Percentiles rank a stretch among this genome's conserved stretches.
Evolutionary conservation across 2,329 filamentous ascomycete species (phyloP).

Genomic region (Elsinoe fawcettii): DNA sequence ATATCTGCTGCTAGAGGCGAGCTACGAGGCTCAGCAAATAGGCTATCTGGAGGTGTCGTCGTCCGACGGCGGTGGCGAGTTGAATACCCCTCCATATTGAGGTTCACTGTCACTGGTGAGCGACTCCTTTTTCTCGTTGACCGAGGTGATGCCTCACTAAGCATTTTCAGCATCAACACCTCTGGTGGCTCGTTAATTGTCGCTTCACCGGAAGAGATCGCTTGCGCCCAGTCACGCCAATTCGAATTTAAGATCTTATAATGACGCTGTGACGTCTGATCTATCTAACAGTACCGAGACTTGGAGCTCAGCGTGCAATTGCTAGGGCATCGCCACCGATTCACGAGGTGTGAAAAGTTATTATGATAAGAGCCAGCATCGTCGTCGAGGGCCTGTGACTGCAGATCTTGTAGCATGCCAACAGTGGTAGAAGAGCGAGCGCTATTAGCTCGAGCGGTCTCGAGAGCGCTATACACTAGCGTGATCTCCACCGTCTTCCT

Average conservation of each 20-base stretch:
- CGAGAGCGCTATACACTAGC: background rate
- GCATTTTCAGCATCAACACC: background rate
- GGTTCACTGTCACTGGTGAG: background rate
- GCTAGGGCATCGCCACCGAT: background rate
- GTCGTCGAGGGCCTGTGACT: background rate
- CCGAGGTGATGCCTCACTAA: background rate
- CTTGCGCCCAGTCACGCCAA: background rate
- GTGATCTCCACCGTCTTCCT: background rate
- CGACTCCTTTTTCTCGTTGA: background rate
- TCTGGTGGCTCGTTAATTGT: background rate
- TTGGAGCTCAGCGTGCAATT: background rate
- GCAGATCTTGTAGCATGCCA: background rate
- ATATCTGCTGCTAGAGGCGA: too few relatives aligned
- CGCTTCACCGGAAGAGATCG: background rate
- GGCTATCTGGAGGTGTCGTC: background rate
- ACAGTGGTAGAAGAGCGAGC: background rate
- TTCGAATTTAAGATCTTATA: background rate
- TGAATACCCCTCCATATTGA: background rate
- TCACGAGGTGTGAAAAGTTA: background rate
- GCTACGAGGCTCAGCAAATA: too few relatives aligned
- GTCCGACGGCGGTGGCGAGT: background rate
- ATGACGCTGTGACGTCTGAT: background rate
- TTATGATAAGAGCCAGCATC: background rate
- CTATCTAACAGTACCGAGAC: background rate
- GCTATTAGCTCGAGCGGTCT: background rate